These are phyloP conservation scores for Sugiyamaella chiloensis DNA, from an alignment of 805 yeast genomes.

Conservation along the genomic window DNA sequence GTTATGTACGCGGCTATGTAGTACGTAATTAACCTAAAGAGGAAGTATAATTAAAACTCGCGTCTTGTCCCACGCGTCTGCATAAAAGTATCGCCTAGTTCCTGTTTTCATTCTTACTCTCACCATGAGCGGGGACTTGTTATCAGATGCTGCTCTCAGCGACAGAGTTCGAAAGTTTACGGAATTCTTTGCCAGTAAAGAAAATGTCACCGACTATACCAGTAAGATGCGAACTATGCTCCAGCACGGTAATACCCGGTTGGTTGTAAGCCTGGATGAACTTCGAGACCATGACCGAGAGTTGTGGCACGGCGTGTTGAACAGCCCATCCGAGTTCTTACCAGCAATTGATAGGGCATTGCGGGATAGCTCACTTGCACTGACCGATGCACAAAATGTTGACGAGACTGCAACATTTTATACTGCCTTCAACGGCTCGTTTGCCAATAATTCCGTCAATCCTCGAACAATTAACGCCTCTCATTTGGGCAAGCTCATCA, in stretches of 20 bases:
- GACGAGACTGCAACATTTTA: slow-evolving; percentile 66
- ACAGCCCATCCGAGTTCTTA: slow-evolving; percentile 74
- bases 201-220: slow-evolving; percentile 57
- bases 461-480: slow-evolving; percentile 83
- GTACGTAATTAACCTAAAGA: slow-evolving; percentile 11
- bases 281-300: slow-evolving; percentile 76
- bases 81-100: background rate
- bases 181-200: slow-evolving; percentile 70
- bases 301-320: slow-evolving; percentile 72
- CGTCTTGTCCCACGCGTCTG: background rate
- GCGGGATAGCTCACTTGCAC: slow-evolving; percentile 69
- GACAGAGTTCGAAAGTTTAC: slow-evolving; percentile 87
- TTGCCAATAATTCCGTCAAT: slow-evolving; percentile 81
- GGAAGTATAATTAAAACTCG: slow-evolving; percentile 10
- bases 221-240: slow-evolving; percentile 73
- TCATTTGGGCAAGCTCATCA: slow-evolving; percentile 74
- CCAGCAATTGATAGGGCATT: slow-evolving; percentile 90
- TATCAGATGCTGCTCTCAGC: slow-evolving; percentile 44
- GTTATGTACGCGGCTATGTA: background rate
- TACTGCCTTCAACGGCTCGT: slow-evolving; percentile 82
- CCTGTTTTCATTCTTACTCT: background rate
- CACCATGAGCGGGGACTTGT: slow-evolving; percentile 7
- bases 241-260: slow-evolving; percentile 58
- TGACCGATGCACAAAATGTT: slow-evolving; percentile 50
- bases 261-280: slow-evolving; percentile 79